phyloP scores from a whole-genome alignment of 129 eudicot genomes.

The Centrapalus pauciflorus region DNA sequence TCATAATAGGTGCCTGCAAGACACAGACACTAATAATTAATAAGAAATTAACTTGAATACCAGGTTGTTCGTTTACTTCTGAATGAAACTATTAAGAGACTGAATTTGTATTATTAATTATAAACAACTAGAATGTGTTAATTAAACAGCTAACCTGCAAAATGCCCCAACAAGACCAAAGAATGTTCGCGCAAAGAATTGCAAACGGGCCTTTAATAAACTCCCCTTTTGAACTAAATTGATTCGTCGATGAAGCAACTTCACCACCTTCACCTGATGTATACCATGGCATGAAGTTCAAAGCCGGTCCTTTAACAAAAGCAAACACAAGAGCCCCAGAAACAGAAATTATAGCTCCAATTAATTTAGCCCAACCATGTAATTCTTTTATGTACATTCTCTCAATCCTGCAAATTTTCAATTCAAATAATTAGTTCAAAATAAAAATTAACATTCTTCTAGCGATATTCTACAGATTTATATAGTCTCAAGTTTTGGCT shows the following conservation, averaged over 20 bases:
- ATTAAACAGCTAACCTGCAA: conserved; percentile 40
- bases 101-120: neutral
- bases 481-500: too few species aligned
- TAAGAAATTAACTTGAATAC: neutral
- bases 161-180: conserved; percentile 64
- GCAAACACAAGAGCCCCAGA: conserved; percentile 52
- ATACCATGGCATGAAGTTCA: conserved; percentile 38
- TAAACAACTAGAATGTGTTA: neutral
- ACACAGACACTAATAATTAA: neutral
- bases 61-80: too few species aligned
- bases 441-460: neutral
- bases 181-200: conserved; percentile 46
- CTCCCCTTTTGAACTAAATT: conserved; percentile 18
- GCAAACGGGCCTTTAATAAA: conserved; percentile 49
- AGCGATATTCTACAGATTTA: neutral
- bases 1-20: conserved; percentile 47
- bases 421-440: neutral
- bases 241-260: neutral
- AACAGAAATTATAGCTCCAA: conserved; percentile 35
- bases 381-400: conserved; percentile 27
- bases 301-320: conserved; percentile 39
- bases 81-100: neutral
- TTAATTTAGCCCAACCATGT: conserved; percentile 40
- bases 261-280: neutral
- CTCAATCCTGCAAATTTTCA: conserved; percentile 50